Evolutionary conservation across 495 filamentous ascomycete genomes (phyloP).

Genomic region (Penicillium coffeae): DNA sequence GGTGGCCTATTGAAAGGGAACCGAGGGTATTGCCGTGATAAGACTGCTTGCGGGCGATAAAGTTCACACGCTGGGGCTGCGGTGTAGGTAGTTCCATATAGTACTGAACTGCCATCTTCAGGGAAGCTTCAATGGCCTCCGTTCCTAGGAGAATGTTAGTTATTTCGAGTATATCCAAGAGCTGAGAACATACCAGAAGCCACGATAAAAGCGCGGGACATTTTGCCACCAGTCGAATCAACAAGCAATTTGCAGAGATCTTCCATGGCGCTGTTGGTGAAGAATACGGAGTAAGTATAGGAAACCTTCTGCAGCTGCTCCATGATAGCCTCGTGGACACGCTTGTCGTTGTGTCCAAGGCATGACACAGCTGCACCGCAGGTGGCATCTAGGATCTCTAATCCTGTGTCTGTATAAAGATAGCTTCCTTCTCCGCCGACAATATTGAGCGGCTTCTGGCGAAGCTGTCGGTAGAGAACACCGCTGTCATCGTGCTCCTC

Average conservation of each 20-base stretch:
- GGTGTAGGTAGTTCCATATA: slow-evolving; percentile 27
- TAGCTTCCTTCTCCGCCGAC: slow-evolving; percentile 17
- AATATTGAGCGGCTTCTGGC: slow-evolving; percentile 16
- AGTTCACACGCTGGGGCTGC: slow-evolving; percentile 41
- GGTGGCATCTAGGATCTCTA: slow-evolving; percentile 49
- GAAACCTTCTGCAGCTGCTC: slow-evolving; percentile 15
- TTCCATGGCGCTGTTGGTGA: slow-evolving; percentile 23
- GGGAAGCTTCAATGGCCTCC: slow-evolving; percentile 58
- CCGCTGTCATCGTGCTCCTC: slow-evolving; percentile 7
- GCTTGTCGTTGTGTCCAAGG: slow-evolving; percentile 26
- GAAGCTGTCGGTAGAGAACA: slow-evolving; percentile 28
- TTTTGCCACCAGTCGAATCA: slow-evolving; percentile 18
- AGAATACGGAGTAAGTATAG: slow-evolving; percentile 10
- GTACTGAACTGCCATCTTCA: slow-evolving; percentile 52
- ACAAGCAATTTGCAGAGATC: slow-evolving; percentile 13
- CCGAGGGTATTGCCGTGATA: slow-evolving; percentile 70
- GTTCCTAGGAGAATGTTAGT: slow-evolving; percentile 30
- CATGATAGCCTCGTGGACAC: slow-evolving; percentile 11
- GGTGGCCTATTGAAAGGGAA: slow-evolving; percentile 39
- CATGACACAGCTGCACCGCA: slow-evolving; percentile 31
- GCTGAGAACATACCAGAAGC: slow-evolving; percentile 10
- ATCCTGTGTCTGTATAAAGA: slow-evolving; percentile 42
- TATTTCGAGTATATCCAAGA: not conserved
- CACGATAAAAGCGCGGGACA: slow-evolving; percentile 25
- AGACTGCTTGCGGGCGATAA: slow-evolving; percentile 57